Evolutionary conservation across 352 stramenopile species (phyloP), one percentile per base, ranked within the genome.

Genomic region (Peronospora tabacina): DNA sequence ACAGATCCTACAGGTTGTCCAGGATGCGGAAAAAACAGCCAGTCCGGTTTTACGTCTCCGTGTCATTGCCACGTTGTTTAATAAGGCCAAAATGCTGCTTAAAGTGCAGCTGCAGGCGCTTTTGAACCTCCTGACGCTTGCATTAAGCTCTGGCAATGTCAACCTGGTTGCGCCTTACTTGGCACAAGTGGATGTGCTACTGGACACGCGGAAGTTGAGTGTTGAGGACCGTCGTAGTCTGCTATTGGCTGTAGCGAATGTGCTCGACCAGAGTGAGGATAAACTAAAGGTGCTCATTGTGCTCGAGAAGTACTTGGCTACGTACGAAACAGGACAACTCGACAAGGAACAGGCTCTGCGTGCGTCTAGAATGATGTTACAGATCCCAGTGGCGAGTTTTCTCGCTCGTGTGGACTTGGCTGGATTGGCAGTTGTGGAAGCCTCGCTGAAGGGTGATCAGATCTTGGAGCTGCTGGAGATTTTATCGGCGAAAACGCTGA

Each of bases 351-450:
- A 88, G 28, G 81, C 88, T 5, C 62, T 87, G 22, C 89, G 86
- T 44, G 87, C 86, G 5, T 73, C 70, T 17, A 78, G 92, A 49
- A 74, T 91, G 46, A 84, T 93, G 47, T 82, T 97, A 47, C 72
- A 90, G 54, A 80, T 96, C 58, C 90, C 92, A 3, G 71, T 97
- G 47, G 74, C 85, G 38, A 84, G 86, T 50, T 97, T 98, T 59
- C 61, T 85, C 24, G 71, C 86, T n/a, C 85, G 95, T 56, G 71
- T 95, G 42, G 84, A 89, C 47, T 66, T 98, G 42, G 64, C 95
- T 12, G 63, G 74, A 13, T 74, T 84, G 36, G 75, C 82, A 1
- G 87, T 90, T 7, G 84, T 97, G n/a, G 44, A 72, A 34, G 58
- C 78, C 10, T 58, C 68, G 51, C 75, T 97, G 47, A 70, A 92